These are phyloP conservation scores for Mikania micrantha DNA, from an alignment of 129 eudicot species.

Conservation along the genomic window DNA sequence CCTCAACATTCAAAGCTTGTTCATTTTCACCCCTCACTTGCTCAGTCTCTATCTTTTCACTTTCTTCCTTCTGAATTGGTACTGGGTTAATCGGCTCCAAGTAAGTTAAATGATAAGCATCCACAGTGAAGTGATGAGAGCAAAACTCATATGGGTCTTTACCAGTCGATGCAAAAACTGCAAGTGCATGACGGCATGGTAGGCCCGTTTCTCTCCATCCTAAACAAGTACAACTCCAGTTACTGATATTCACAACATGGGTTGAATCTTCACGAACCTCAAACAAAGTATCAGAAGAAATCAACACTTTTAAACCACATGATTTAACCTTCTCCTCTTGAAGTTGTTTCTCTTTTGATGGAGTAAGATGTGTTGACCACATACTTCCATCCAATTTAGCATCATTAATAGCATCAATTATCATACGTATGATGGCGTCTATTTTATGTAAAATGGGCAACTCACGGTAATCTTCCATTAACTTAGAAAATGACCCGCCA, in stretches of 20 bases:
- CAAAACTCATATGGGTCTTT: constrained; percentile 56
- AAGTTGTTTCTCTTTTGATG: constrained; percentile 48
- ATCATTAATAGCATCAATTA: constrained; percentile 31
- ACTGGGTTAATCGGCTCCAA: constrained; percentile 41
- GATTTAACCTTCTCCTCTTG: constrained; percentile 47
- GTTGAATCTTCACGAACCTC: constrained; percentile 76
- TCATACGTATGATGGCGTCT: constrained; percentile 44
- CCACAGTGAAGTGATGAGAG: constrained; percentile 51
- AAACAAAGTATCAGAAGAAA: constrained; percentile 60
- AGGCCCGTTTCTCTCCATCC: constrained; percentile 60
- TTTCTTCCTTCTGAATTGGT: constrained; percentile 30
- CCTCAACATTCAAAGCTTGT: not conserved
- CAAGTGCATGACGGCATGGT: constrained; percentile 78
- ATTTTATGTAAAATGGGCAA: constrained; percentile 55
- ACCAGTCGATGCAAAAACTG: constrained; percentile 47
- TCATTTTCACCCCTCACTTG: not conserved
- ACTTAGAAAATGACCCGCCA: constrained; percentile 31
- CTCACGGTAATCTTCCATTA: constrained; percentile 51
- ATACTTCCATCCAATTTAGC: constrained; percentile 42
- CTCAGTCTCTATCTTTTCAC: constrained; percentile 13
- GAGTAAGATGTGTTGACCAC: constrained; percentile 60
- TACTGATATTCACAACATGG: constrained; percentile 65
- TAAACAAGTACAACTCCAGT: constrained; percentile 68
- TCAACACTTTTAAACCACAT: constrained; percentile 49
- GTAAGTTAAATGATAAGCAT: constrained; percentile 52